These are phyloP conservation scores for Dryas integrifolia DNA, from an alignment of 331 rosid genomes.

Conservation along the genomic window DNA sequence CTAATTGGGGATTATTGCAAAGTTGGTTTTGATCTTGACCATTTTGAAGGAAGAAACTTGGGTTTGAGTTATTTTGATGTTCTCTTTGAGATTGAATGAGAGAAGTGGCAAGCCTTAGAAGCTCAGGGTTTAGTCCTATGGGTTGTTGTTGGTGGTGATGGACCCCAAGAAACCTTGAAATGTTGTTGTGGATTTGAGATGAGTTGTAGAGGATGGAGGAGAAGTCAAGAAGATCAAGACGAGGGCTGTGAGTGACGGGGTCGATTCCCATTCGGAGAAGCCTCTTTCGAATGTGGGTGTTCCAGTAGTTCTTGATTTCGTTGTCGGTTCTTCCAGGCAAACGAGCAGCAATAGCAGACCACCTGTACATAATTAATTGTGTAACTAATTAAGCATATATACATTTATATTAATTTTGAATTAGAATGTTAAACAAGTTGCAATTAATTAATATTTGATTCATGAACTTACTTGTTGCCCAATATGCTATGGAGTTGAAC, in stretches of 20 bases:
- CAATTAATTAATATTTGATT: too few relatives aligned
- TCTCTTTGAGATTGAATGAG: slow-evolving; percentile 43
- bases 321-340: slow-evolving; percentile 93
- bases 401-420: too few relatives aligned
- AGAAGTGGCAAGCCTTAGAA: slow-evolving; percentile 64
- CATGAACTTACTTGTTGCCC: slow-evolving; percentile 72
- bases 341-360: slow-evolving; percentile 91
- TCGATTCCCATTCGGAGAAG: slow-evolving; percentile 92
- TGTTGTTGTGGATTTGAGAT: slow-evolving; percentile 39
- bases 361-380: slow-evolving; percentile 36
- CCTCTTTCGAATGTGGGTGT: slow-evolving; percentile 84
- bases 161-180: slow-evolving; percentile 44
- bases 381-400: background rate
- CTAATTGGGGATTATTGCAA: slow-evolving; percentile 25
- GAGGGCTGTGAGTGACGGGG: slow-evolving; percentile 80
- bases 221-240: slow-evolving; percentile 74
- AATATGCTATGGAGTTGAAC: slow-evolving; percentile 82
- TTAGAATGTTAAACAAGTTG: too few relatives aligned
- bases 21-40: slow-evolving; percentile 32
- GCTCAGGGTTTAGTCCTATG: slow-evolving; percentile 48
- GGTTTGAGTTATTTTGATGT: slow-evolving; percentile 9
- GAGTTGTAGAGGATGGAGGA: slow-evolving; percentile 54
- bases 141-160: slow-evolving; percentile 20
- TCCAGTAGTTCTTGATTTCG: slow-evolving; percentile 95
- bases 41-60: slow-evolving; percentile 30